phyloP scores from a whole-genome alignment of 768 basidiomycete genomes.

The Suillus subluteus region DNA sequence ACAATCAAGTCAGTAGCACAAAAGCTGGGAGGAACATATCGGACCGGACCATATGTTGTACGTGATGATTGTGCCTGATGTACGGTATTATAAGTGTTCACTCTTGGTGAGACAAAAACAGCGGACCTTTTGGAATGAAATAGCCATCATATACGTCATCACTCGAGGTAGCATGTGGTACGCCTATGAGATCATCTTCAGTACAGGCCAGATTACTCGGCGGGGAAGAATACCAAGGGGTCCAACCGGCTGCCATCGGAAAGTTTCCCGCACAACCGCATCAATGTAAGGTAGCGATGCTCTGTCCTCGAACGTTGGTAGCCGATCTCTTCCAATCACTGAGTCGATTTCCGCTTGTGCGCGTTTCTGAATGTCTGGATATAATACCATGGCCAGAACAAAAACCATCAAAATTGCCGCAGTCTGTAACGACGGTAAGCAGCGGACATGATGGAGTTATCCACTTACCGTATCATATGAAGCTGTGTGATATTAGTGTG shows the following conservation, averaged over 20 bases:
- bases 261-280: constrained; percentile 21
- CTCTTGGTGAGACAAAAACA: too few species aligned
- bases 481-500: background rate
- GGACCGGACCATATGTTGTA: constrained; percentile 19
- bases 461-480: constrained; percentile 17
- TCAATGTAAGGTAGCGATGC: constrained; percentile 18
- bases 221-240: constrained; percentile 15
- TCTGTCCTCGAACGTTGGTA: constrained; percentile 20
- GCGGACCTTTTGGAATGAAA: constrained; percentile 23
- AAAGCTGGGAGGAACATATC: background rate
- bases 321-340: constrained; percentile 22
- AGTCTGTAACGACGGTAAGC: constrained; percentile 13
- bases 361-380: constrained; percentile 18
- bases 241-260: constrained; percentile 19
- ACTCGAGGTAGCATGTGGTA: constrained; percentile 16
- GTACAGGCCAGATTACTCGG: background rate
- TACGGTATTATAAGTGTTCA: background rate
- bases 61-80: constrained; percentile 14
- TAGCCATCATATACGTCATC: constrained; percentile 19
- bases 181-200: background rate
- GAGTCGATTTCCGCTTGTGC: constrained; percentile 28
- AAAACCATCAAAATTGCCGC: constrained; percentile 13
- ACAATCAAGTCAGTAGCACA: background rate
- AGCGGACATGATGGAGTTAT: background rate
- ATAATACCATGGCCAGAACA: constrained; percentile 23